Evolutionary conservation across 1,139 yeast species (phyloP).

Genomic region (Citeromyces siamensis): DNA sequence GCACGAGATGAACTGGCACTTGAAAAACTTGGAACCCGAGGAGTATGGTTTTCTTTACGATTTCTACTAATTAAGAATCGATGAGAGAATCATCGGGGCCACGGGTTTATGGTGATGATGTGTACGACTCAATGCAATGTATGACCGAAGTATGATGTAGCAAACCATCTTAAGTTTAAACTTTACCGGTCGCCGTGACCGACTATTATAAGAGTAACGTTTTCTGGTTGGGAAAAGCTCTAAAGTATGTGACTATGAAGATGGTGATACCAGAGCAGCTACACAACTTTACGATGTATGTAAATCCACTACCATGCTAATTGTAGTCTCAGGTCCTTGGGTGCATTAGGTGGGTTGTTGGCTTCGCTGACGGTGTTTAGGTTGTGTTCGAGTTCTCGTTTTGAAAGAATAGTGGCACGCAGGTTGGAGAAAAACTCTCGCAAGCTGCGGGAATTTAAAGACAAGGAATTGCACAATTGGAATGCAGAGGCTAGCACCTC

Average conservation of each 20-base stretch:
- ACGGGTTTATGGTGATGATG: not conserved
- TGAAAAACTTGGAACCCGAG: constrained; percentile 1
- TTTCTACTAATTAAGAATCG: constrained; percentile 1
- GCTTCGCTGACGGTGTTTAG: constrained; percentile 3
- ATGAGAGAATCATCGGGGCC: constrained; percentile 2
- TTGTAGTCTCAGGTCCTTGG: constrained; percentile 2
- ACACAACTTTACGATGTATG: constrained; percentile 1
- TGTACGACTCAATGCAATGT: not conserved
- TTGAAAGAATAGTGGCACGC: not conserved
- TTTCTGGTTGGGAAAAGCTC: not conserved
- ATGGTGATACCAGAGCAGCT: constrained; percentile 3
- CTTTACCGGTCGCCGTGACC: not conserved
- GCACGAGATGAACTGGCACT: constrained; percentile 6
- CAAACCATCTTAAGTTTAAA: not conserved
- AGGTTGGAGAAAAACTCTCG: not conserved
- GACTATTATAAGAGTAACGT: not conserved
- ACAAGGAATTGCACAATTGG: constrained; percentile 1
- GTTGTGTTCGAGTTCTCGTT: not conserved
- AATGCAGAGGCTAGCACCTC: constrained; percentile 1
- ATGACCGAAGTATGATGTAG: not conserved
- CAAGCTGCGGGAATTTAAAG: not conserved
- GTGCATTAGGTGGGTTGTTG: constrained; percentile 2
- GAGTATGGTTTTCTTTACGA: not conserved
- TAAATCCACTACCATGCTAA: not conserved
- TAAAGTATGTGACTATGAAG: constrained; percentile 1